Evolutionary conservation across 108 stramenopile species (phyloP).

Genomic region (Mayamaea pseudoterrestris): DNA sequence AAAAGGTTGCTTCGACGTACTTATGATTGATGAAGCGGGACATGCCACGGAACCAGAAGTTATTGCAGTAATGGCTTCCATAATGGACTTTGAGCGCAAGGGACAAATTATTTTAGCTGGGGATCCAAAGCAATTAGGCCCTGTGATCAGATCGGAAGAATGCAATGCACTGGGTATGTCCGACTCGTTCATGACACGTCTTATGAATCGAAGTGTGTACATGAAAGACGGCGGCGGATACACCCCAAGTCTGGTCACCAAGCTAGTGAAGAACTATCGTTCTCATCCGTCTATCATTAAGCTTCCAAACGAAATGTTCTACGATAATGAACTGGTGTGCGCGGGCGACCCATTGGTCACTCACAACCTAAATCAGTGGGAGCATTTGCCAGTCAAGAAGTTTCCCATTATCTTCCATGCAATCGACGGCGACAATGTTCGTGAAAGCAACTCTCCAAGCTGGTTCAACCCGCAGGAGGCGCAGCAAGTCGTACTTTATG

Average conservation of each 20-base stretch:
- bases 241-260: constrained; percentile 29
- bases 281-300: constrained; percentile 48
- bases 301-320: constrained; percentile 46
- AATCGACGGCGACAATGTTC: constrained; percentile 45
- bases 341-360: constrained; percentile 26
- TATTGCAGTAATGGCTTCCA: constrained; percentile 13
- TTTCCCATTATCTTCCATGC: constrained; percentile 60
- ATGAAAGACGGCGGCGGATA: constrained; percentile 15
- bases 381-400: constrained; percentile 31
- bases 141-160: constrained; percentile 36
- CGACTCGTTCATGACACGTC: constrained; percentile 42
- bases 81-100: constrained; percentile 14
- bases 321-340: constrained; percentile 29
- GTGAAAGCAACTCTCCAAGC: constrained; percentile 61
- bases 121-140: constrained; percentile 63
- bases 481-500: constrained; percentile 46
- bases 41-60: constrained; percentile 56
- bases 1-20: constrained; percentile 32
- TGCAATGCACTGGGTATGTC: constrained; percentile 31
- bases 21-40: constrained; percentile 52
- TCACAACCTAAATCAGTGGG: constrained; percentile 30
- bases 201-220: constrained; percentile 16
- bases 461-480: constrained; percentile 81
- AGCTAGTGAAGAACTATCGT: constrained; percentile 51
- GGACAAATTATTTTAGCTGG: constrained; percentile 42